A percentile compares a stretch with the other conserved stretches of the same genome.
These are phyloP conservation scores for Penicillium expansum DNA, from an alignment of 2,329 filamentous ascomycete species.

Conservation along the genomic window DNA sequence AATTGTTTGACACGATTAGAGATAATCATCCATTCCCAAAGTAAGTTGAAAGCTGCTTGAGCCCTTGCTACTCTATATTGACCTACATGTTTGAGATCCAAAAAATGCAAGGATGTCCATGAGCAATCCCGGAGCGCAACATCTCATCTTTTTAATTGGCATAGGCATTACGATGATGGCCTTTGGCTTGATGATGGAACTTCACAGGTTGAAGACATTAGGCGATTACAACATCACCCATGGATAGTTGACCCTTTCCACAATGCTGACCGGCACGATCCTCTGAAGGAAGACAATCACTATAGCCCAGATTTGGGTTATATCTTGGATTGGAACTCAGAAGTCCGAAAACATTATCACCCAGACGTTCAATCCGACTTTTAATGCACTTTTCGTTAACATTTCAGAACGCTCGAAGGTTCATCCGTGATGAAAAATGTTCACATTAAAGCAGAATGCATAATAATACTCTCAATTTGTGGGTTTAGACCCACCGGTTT, in stretches of 20 bases:
- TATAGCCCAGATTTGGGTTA: not conserved
- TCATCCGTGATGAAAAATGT: too few relatives aligned
- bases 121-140: not conserved
- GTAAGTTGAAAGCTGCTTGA: not conserved
- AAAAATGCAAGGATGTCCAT: not conserved
- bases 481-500: too few relatives aligned
- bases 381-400: too few relatives aligned
- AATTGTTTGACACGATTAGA: not conserved
- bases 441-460: too few relatives aligned
- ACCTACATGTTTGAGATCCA: not conserved
- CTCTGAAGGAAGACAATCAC: not conserved
- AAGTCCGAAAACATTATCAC: not conserved
- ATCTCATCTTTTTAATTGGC: not conserved
- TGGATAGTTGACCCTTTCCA: not conserved
- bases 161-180: not conserved
- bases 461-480: too few relatives aligned
- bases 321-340: not conserved
- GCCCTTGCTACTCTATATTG: not conserved
- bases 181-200: not conserved
- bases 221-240: not conserved
- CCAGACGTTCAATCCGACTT: too few relatives aligned
- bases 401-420: too few relatives aligned
- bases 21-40: not conserved
- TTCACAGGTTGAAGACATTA: not conserved
- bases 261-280: not conserved